These are phyloP conservation scores for Aspergillus sp. DNA, from an alignment of 2,329 filamentous ascomycete genomes.

Conservation along the genomic window DNA sequence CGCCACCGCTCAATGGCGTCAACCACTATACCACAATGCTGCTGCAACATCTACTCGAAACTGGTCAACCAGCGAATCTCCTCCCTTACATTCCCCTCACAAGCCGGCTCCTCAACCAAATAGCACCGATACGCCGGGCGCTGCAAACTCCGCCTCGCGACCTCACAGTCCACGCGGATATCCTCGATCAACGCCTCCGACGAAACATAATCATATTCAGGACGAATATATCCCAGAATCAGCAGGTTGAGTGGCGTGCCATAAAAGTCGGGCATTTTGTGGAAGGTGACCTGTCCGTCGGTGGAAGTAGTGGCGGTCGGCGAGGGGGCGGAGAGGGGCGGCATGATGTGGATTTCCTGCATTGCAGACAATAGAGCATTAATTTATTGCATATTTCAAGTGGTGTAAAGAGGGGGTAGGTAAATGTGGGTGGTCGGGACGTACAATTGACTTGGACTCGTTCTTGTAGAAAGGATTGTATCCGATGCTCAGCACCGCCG, in stretches of 20 bases:
- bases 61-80: slow-evolving; percentile 37
- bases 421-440: too few species aligned
- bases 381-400: too few species aligned
- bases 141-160: slow-evolving; percentile 71
- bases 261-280: slow-evolving; percentile 73
- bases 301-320: slow-evolving; percentile 32
- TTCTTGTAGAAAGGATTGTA: slow-evolving; percentile 99
- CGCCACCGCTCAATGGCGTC: background rate
- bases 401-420: too few species aligned
- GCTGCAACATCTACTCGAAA: slow-evolving; percentile 21
- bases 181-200: slow-evolving; percentile 83
- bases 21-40: background rate
- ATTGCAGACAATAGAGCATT: too few species aligned
- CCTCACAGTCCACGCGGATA: slow-evolving; percentile 84
- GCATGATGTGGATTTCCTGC: slow-evolving; percentile 81
- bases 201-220: slow-evolving; percentile 84
- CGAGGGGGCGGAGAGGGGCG: slow-evolving; percentile 59
- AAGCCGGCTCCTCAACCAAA: slow-evolving; percentile 35
- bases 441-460: slow-evolving; percentile 71
- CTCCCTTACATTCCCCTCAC: slow-evolving; percentile 33
- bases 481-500: slow-evolving; percentile 91
- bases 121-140: slow-evolving; percentile 61
- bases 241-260: slow-evolving; percentile 74
- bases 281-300: slow-evolving; percentile 35
- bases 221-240: slow-evolving; percentile 83